Conservation (phyloP, 2,329 filamentous ascomycete species). For the Monascus ruber region DNA sequence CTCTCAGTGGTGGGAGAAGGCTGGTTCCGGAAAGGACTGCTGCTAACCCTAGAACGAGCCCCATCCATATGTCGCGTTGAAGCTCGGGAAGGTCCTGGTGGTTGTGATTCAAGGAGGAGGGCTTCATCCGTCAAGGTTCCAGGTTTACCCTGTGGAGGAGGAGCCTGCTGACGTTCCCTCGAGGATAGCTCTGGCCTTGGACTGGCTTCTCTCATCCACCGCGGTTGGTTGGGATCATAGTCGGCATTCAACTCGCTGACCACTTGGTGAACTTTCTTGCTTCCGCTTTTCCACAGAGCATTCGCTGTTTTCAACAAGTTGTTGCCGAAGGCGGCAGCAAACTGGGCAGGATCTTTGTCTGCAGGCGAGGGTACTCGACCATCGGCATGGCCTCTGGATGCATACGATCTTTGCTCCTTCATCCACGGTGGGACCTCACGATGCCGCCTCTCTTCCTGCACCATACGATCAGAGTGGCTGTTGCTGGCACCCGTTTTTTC, state of each 20-base stretch:
- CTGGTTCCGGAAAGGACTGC: constrained; percentile 11
- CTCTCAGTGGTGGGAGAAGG: constrained; percentile 13
- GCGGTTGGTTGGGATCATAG: constrained; percentile 70
- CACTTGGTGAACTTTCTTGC: constrained; percentile 85
- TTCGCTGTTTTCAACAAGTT: constrained; percentile 89
- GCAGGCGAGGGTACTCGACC: constrained; percentile 31
- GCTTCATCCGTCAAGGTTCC: constrained; percentile 48
- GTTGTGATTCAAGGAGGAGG: constrained; percentile 22
- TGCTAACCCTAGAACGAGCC: constrained; percentile 9
- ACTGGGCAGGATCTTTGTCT: constrained; percentile 66
- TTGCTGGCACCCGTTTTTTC: constrained; percentile 14
- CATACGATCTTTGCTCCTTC: constrained; percentile 37
- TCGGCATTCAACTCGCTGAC: constrained; percentile 71
- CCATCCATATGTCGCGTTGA: constrained; percentile 14
- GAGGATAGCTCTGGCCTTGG: constrained; percentile 5
- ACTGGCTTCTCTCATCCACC: constrained; percentile 79
- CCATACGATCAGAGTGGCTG: constrained; percentile 9
- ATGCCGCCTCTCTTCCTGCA: constrained; percentile 15
- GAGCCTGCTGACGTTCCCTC: constrained; percentile 11
- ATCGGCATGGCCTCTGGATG: constrained; percentile 15
- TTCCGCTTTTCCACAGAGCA: constrained; percentile 85
- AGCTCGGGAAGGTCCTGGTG: constrained; percentile 15
- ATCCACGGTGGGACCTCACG: constrained; percentile 49
- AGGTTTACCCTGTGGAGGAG: constrained; percentile 10
- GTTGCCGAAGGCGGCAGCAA: constrained; percentile 69